Conservation (phyloP, 805 yeast species). For the Candida nanaspora region DNA sequence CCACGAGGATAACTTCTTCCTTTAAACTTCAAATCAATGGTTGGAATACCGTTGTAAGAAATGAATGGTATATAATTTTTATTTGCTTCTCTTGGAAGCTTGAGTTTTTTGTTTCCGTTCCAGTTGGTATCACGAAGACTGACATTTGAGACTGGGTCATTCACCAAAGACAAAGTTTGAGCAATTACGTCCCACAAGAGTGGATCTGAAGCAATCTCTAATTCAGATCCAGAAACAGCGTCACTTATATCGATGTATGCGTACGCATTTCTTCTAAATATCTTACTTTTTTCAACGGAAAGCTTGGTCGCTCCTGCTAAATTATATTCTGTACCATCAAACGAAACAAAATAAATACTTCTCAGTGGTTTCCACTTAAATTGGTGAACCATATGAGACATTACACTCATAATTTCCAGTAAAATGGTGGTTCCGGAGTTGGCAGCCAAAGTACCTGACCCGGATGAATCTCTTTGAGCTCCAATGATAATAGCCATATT, state of each 20-base stretch:
- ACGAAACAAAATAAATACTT: constrained; percentile 74
- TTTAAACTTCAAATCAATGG: constrained; percentile 49
- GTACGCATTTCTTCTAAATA: constrained; percentile 52
- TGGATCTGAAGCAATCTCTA: constrained; percentile 54
- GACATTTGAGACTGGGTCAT: constrained; percentile 17
- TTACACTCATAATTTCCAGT: constrained; percentile 61
- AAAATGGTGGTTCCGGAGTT: constrained; percentile 70
- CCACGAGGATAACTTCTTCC: constrained; percentile 36
- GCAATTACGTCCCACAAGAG: constrained; percentile 43
- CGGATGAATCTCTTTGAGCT: constrained; percentile 71
- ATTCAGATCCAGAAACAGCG: constrained; percentile 42
- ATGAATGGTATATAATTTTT: constrained; percentile 70
- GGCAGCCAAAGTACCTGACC: constrained; percentile 67
- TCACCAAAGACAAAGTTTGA: constrained; percentile 28
- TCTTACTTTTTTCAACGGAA: constrained; percentile 48
- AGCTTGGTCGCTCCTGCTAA: constrained; percentile 81
- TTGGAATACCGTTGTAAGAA: constrained; percentile 58
- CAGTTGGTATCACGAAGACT: constrained; percentile 13
- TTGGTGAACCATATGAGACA: constrained; percentile 55
- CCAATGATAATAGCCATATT: constrained; percentile 72
- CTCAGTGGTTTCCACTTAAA: constrained; percentile 80
- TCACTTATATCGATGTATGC: constrained; percentile 71
- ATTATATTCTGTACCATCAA: constrained; percentile 77
- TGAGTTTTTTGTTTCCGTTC: constrained; percentile 3
- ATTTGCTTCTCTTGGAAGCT: constrained; percentile 21